Evolutionary conservation across 106 monocot genomes (phyloP).

Genomic region (Phalaenopsis aphrodite): DNA sequence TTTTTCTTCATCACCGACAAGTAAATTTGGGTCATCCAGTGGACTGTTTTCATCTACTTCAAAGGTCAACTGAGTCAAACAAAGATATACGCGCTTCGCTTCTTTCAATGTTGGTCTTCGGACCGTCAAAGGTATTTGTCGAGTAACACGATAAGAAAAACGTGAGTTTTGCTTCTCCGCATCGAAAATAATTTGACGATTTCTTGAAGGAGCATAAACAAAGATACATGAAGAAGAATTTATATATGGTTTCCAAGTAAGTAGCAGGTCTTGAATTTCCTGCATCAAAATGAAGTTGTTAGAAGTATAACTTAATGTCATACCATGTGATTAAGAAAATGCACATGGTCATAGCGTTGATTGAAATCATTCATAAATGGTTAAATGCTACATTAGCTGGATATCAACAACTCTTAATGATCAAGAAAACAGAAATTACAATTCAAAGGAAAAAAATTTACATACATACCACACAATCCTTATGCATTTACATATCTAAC

Average conservation of each 20-base stretch:
- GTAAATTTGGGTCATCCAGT: conserved; percentile 10
- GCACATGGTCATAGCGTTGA: not conserved
- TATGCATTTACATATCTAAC: too few species aligned
- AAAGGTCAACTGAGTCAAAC: conserved; percentile 40
- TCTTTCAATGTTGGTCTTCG: conserved; percentile 87
- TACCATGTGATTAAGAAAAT: not conserved
- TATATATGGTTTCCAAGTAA: conserved; percentile 76
- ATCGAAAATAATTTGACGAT: conserved; percentile 72
- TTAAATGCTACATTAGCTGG: not conserved
- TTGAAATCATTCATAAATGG: not conserved
- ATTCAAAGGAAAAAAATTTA: too few species aligned
- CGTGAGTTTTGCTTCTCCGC: conserved; percentile 27
- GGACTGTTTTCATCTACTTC: conserved; percentile 17
- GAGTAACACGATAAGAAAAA: conserved; percentile 24
- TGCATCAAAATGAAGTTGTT: conserved; percentile 22
- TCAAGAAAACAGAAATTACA: not conserved
- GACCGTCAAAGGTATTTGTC: conserved; percentile 68
- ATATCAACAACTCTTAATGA: not conserved
- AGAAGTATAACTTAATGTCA: not conserved
- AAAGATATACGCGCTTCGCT: conserved; percentile 57
- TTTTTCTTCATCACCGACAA: conserved; percentile 6
- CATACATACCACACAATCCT: too few species aligned
- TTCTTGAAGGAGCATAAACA: conserved; percentile 71
- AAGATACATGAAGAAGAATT: conserved; percentile 43
- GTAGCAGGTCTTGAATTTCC: conserved; percentile 85